Evolutionary conservation across 768 basidiomycete species (phyloP), one percentile per base, ranked within the genome.

Genomic region (Lentinula lateritia): DNA sequence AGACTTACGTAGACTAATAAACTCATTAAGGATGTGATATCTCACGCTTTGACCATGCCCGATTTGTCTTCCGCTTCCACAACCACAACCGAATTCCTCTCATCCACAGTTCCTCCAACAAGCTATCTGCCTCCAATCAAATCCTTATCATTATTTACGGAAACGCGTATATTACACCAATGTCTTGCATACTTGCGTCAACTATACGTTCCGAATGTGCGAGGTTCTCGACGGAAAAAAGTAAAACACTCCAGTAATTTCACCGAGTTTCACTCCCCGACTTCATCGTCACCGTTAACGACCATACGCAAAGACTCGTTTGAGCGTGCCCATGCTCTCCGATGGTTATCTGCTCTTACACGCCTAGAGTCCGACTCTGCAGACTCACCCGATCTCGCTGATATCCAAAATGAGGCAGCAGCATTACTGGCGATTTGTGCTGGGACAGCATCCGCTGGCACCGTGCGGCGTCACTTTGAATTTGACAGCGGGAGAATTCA

Each of bases 311-410:
- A 71, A 0, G 91, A 94, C 68, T 59, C 75, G 1, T 93, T 89
- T 69, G 93, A 95, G 72, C 81, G 87, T 8, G 70, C 81, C 0
- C 86, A 87, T 58, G 79, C 87, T 0, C 79, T 92, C 3, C 82
- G 80, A 61, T 95, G 93, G 93, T 77, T 94, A 13, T 89, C 84
- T 4, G 75, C 81, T 2, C 78, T 94, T 53, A 74, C 93, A 34
- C 71, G 50, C 16, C 43, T 46, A 18, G 18, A 36, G 12, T 8
- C 46, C 18, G 13, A 16, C n/a, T 58, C 69, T 75, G 52, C 53
- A 32, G 3, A 36, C 28, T 35, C 35, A 15, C 23, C 48, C 10
- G 68, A 72, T 23, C 54, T 65, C 23, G 82, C 84, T 15, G 50
- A 48, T 0, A 68, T 89, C 43, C 61, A 88, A 4, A 75, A 81